A percentile compares a stretch with the other conserved stretches of the same genome.
phyloP scores from a whole-genome alignment of 75 land plant species.

The Cunninghamia lanceolata region DNA sequence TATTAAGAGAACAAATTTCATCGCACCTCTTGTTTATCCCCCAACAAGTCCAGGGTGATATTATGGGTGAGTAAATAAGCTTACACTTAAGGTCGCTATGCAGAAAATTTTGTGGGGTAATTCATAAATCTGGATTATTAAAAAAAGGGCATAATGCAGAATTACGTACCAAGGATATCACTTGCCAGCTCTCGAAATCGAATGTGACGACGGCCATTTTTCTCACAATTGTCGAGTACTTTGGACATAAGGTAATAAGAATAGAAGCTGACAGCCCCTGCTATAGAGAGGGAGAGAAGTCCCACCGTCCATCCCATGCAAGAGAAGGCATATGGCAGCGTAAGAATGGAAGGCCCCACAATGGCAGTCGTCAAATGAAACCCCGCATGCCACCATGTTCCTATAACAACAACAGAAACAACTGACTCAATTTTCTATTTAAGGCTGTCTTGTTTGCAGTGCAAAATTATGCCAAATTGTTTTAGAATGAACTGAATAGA shows the following conservation, averaged over 20 bases:
- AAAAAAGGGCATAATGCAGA: neutral
- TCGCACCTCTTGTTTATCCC: too few relatives aligned
- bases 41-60: too few relatives aligned
- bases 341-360: constrained; percentile 79
- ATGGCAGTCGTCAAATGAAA: constrained; percentile 87
- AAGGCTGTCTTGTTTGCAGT: neutral
- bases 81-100: neutral
- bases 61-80: too few relatives aligned
- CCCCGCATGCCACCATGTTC: constrained; percentile 88
- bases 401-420: constrained; percentile 21
- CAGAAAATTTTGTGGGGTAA: neutral
- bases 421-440: neutral
- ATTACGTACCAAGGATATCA: constrained; percentile 65
- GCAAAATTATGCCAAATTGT: neutral
- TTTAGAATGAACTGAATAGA: neutral
- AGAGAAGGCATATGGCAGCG: constrained; percentile 76
- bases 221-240: constrained; percentile 79
- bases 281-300: constrained; percentile 47
- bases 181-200: constrained; percentile 88
- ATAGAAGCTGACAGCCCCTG: constrained; percentile 70
- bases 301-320: constrained; percentile 81
- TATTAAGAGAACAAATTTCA: too few relatives aligned
- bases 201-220: constrained; percentile 79
- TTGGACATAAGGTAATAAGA: constrained; percentile 72
- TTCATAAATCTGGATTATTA: neutral